Evolutionary conservation across 768 basidiomycete genomes (phyloP).

Genomic region (Amanita molliuscula): DNA sequence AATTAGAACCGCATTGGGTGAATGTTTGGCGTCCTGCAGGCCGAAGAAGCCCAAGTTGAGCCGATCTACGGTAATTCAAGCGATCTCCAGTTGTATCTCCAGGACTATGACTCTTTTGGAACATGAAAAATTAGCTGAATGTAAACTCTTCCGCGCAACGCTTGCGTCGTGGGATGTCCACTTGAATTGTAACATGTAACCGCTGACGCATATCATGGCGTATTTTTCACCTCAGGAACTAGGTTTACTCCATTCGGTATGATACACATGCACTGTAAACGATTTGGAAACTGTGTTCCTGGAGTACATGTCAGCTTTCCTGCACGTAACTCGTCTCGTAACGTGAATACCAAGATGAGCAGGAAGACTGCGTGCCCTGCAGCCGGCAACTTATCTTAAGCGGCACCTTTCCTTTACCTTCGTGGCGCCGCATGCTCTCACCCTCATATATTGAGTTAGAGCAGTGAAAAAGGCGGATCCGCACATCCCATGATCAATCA

Average conservation of each 20-base stretch:
- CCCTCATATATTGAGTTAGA: neutral
- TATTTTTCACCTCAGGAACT: slow-evolving; percentile 1
- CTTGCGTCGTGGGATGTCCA: neutral
- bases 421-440: slow-evolving; percentile 3
- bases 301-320: neutral
- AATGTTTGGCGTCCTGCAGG: neutral
- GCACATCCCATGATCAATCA: neutral
- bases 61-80: slow-evolving; percentile 4
- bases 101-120: neutral
- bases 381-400: neutral
- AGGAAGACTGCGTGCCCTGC: neutral
- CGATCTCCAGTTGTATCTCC: neutral
- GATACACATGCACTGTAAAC: neutral
- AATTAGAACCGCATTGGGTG: slow-evolving; percentile 5
- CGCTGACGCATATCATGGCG: neutral
- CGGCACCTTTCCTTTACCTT: slow-evolving; percentile 2
- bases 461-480: neutral
- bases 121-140: neutral
- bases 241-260: slow-evolving; percentile 7
- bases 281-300: neutral
- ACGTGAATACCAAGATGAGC: neutral
- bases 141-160: neutral
- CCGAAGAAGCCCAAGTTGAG: neutral
- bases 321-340: slow-evolving; percentile 1
- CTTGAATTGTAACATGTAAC: neutral